Conservation (phyloP, 1,139 yeast species). For the Scheffersomyces segobiensis region DNA sequence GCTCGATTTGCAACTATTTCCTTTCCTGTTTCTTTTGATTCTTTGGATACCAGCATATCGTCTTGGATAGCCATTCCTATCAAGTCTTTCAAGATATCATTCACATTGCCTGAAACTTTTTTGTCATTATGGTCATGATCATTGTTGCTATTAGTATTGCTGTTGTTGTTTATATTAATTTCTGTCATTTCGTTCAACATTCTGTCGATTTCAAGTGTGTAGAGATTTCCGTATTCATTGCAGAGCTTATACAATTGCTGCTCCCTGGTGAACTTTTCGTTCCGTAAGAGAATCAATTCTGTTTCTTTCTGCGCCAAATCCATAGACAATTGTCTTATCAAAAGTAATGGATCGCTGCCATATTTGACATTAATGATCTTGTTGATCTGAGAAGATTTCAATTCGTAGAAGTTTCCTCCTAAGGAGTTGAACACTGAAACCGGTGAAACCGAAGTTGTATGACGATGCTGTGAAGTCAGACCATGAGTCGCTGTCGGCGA, state of each 20-base stretch:
- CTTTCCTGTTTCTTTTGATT: background rate
- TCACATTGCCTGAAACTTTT: constrained; percentile 1
- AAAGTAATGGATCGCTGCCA: constrained; percentile 37
- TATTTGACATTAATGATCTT: constrained; percentile 31
- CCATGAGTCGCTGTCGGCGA: background rate
- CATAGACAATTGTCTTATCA: constrained; percentile 48
- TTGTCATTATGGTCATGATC: background rate
- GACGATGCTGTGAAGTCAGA: background rate
- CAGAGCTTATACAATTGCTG: constrained; percentile 42
- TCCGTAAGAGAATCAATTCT: constrained; percentile 42
- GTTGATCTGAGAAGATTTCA: constrained; percentile 26
- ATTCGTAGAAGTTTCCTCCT: constrained; percentile 18
- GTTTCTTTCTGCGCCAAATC: constrained; percentile 53
- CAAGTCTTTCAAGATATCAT: constrained; percentile 7
- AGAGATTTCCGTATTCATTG: constrained; percentile 44
- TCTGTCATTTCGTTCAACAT: constrained; percentile 20
- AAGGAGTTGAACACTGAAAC: constrained; percentile 6
- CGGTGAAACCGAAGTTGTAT: background rate
- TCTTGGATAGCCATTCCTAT: constrained; percentile 11
- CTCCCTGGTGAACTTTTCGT: constrained; percentile 44
- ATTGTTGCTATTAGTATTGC: too few species aligned
- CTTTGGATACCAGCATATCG: background rate
- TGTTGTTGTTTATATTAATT: too few species aligned
- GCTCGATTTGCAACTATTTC: background rate
- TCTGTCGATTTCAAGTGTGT: constrained; percentile 45